phyloP scores from a whole-genome alignment of 2,329 filamentous ascomycete genomes.

The Botrytis squamosa region DNA sequence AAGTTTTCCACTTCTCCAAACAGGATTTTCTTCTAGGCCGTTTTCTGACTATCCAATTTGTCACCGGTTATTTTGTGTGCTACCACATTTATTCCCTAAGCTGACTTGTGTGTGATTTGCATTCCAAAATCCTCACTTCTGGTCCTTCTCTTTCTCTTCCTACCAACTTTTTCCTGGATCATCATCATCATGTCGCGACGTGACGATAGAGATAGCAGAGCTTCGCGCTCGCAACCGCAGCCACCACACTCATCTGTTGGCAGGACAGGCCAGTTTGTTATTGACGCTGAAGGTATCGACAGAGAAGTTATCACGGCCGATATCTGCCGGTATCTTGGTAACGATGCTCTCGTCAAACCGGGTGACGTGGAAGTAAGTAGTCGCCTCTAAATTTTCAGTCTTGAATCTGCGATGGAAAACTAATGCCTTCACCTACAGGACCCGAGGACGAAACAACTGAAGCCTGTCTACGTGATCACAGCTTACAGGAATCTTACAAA shows the following conservation, averaged over 20 bases:
- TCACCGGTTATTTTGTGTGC: constrained; percentile 28
- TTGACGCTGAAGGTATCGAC: constrained; percentile 76
- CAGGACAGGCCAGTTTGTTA: constrained; percentile 75
- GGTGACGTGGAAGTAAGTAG: constrained; percentile 69
- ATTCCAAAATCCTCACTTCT: constrained; percentile 35
- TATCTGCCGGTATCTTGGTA: constrained; percentile 80
- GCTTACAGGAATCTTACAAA: constrained; percentile 77
- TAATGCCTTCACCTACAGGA: constrained; percentile 44
- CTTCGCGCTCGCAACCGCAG: constrained; percentile 39
- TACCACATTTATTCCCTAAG: constrained; percentile 33
- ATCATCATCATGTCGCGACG: constrained; percentile 19
- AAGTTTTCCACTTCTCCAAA: constrained; percentile 16
- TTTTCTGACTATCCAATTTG: constrained; percentile 26
- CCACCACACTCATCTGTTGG: constrained; percentile 37
- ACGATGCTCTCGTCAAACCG: constrained; percentile 76
- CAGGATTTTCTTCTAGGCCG: constrained; percentile 21
- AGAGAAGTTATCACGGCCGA: constrained; percentile 82
- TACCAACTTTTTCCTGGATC: constrained; percentile 35
- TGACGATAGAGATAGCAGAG: constrained; percentile 30
- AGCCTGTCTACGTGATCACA: constrained; percentile 73
- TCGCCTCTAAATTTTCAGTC: constrained; percentile 24
- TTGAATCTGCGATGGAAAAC: neutral
- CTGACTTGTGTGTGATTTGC: constrained; percentile 40
- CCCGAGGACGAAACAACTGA: constrained; percentile 56
- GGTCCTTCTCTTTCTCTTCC: constrained; percentile 36